phyloP scores from a whole-genome alignment of 805 yeast genomes.

The Candida pini region DNA sequence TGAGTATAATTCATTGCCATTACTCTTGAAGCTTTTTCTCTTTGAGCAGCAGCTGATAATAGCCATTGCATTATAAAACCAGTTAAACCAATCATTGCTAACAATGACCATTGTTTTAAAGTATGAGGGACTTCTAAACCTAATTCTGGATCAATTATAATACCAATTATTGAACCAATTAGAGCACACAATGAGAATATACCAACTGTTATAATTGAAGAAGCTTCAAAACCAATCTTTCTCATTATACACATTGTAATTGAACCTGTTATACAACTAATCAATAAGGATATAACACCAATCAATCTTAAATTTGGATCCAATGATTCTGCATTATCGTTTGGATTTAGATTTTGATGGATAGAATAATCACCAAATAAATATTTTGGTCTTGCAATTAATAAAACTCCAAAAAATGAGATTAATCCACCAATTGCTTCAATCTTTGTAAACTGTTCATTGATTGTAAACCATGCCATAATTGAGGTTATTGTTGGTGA shows the following conservation, averaged over 20 bases:
- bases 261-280: constrained; percentile 62
- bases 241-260: constrained; percentile 59
- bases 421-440: constrained; percentile 61
- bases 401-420: constrained; percentile 62
- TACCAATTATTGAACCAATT: constrained; percentile 43
- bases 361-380: constrained; percentile 40
- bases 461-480: constrained; percentile 57
- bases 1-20: constrained; percentile 64
- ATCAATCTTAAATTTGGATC: constrained; percentile 33
- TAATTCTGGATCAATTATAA: constrained; percentile 48
- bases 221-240: constrained; percentile 64
- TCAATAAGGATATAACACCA: constrained; percentile 53
- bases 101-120: constrained; percentile 53
- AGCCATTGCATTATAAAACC: constrained; percentile 75
- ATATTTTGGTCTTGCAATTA: constrained; percentile 72
- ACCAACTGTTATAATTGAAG: constrained; percentile 66
- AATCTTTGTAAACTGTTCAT: constrained; percentile 53
- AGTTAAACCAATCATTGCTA: constrained; percentile 53
- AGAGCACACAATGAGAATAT: constrained; percentile 59
- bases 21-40: constrained; percentile 66
- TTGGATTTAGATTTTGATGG: constrained; percentile 3
- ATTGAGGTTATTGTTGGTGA: constrained; percentile 70
- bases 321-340: constrained; percentile 12
- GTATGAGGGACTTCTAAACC: constrained; percentile 51
- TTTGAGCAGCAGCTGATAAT: constrained; percentile 69